Conservation (phyloP, 768 basidiomycete species). For the Leccinum broughii region DNA sequence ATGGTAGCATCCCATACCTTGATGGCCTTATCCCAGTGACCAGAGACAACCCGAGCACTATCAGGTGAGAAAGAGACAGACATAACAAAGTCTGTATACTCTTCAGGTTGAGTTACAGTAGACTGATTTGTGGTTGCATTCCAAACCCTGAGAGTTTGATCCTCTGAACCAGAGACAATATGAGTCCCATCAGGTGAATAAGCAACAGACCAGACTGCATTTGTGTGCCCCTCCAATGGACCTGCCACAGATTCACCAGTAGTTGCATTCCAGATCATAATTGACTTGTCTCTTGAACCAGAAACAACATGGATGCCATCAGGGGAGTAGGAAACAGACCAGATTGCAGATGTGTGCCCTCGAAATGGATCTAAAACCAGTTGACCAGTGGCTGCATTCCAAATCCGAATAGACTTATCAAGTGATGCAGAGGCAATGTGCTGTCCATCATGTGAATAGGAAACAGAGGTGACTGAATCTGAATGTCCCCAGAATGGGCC, state of each 20-base stretch:
- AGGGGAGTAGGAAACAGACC: neutral
- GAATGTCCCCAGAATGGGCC: neutral
- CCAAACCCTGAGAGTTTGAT: slow-evolving; percentile 17
- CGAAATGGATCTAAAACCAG: too few species aligned
- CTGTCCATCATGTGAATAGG: neutral
- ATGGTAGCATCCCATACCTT: too few species aligned
- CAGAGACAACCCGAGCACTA: too few species aligned
- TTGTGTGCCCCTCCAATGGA: too few species aligned
- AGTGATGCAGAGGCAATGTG: neutral
- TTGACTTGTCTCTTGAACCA: too few species aligned
- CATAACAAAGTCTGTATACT: neutral
- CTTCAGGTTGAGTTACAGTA: slow-evolving; percentile 7
- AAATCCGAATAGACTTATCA: slow-evolving; percentile 1
- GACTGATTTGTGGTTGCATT: slow-evolving; percentile 7
- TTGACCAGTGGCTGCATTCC: neutral
- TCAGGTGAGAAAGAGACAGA: slow-evolving; percentile 1
- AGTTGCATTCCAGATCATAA: too few species aligned
- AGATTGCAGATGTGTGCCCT: too few species aligned
- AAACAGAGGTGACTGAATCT: neutral
- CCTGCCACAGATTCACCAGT: neutral
- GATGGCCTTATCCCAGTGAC: too few species aligned
- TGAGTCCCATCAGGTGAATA: too few species aligned
- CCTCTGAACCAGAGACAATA: too few species aligned
- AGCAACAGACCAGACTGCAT: too few species aligned
- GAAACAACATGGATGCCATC: slow-evolving; percentile 1